Conservation (phyloP, 495 filamentous ascomycete genomes). For the Xylaria telfairii region DNA sequence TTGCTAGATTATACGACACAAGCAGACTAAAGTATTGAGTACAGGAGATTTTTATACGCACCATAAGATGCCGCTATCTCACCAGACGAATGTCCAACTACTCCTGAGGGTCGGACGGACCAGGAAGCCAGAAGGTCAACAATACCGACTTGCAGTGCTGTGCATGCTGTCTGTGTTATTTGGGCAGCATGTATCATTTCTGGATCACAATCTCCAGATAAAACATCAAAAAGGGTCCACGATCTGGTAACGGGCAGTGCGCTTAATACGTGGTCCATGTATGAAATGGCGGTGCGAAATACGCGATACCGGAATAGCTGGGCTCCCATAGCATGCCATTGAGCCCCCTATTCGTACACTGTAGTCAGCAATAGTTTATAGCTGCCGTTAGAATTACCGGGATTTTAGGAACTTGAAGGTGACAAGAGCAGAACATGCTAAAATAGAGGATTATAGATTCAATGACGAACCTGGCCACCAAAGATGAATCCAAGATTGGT, state of each 20-base stretch:
- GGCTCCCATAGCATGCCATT: slow-evolving; percentile 23
- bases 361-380: no score
- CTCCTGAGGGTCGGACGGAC: slow-evolving; percentile 46
- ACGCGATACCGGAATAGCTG: slow-evolving; percentile 19
- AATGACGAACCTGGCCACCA: neutral
- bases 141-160: slow-evolving; percentile 51
- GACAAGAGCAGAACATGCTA: neutral
- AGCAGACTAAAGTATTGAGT: no score
- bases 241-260: slow-evolving; percentile 1
- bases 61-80: slow-evolving; percentile 48
- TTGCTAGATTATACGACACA: no score
- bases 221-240: slow-evolving; percentile 29
- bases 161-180: slow-evolving; percentile 48
- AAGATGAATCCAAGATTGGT: slow-evolving; percentile 22
- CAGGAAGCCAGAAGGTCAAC: slow-evolving; percentile 54
- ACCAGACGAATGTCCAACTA: slow-evolving; percentile 44
- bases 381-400: neutral
- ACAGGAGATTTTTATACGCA: no score
- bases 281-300: neutral
- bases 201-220: slow-evolving; percentile 27
- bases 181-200: slow-evolving; percentile 34
- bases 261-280: slow-evolving; percentile 17
- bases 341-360: neutral
- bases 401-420: neutral
- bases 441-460: no score